These are phyloP conservation scores for Agrostemma githago DNA, from an alignment of 148 eudicot species.

Conservation along the genomic window DNA sequence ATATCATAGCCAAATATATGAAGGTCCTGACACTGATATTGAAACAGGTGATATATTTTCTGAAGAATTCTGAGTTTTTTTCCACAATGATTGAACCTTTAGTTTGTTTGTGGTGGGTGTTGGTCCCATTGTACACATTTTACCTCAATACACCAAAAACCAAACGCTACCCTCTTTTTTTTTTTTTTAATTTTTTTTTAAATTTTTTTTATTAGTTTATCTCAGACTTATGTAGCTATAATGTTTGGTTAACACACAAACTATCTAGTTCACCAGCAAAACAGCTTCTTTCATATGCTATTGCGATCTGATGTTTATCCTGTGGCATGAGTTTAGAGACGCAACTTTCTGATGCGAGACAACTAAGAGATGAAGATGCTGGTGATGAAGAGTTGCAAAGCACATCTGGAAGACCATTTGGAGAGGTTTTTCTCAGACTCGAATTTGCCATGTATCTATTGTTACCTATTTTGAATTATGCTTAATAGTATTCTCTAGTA, in stretches of 20 bases:
- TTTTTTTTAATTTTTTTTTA: too few relatives aligned
- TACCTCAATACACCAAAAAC: background rate
- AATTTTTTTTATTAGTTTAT: too few relatives aligned
- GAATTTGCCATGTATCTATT: slow-evolving; percentile 13
- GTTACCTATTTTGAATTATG: slow-evolving; percentile 5
- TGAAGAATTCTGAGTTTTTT: background rate
- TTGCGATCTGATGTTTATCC: slow-evolving; percentile 9
- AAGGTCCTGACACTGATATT: slow-evolving; percentile 96
- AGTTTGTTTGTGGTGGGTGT: background rate
- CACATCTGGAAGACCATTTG: slow-evolving; percentile 80
- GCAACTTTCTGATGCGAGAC: slow-evolving; percentile 80
- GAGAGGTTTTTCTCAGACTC: slow-evolving; percentile 41
- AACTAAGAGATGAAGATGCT: slow-evolving; percentile 57
- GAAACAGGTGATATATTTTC: slow-evolving; percentile 65
- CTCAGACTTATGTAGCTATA: background rate
- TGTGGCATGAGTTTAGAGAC: slow-evolving; percentile 52
- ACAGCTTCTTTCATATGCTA: background rate
- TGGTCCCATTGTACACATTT: background rate
- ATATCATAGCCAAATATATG: slow-evolving; percentile 85
- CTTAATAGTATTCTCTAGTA: slow-evolving; percentile 1
- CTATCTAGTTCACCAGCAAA: background rate
- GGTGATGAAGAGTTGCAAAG: slow-evolving; percentile 76
- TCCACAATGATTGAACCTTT: slow-evolving; percentile 4
- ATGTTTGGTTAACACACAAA: background rate
- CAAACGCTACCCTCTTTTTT: background rate